A percentile compares a stretch with the other conserved stretches of the same genome.
Conservation (phyloP, 163 green algal species). For the Scenedesmus sp. region DNA sequence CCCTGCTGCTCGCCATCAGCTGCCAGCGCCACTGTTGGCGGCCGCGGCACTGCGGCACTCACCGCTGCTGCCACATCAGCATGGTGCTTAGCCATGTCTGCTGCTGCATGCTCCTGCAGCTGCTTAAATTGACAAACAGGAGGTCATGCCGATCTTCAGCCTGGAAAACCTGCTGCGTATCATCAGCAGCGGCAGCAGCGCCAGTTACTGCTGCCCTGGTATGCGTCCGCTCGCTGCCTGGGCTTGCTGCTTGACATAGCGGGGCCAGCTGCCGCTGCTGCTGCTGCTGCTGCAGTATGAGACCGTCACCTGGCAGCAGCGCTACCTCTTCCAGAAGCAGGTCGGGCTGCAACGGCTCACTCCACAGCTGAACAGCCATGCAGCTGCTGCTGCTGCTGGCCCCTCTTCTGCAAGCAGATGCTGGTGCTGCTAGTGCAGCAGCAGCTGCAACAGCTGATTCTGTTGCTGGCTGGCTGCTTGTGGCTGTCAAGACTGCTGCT, state of each 20-base stretch:
- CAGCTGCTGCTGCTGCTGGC: neutral
- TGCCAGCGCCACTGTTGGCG: neutral
- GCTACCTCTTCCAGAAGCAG: constrained; percentile 2
- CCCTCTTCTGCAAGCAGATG: too few relatives aligned
- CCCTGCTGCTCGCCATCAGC: neutral
- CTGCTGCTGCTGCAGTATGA: neutral
- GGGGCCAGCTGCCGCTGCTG: neutral
- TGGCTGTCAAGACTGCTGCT: neutral
- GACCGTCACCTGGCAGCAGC: neutral
- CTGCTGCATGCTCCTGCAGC: neutral
- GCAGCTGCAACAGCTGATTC: neutral
- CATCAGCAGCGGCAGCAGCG: neutral
- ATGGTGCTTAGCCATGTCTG: neutral
- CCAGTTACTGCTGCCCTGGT: neutral
- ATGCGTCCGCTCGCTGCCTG: neutral
- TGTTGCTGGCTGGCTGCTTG: neutral
- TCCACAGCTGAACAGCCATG: neutral
- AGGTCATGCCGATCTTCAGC: neutral
- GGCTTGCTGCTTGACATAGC: neutral
- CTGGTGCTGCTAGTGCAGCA: neutral
- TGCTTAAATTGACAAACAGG: neutral
- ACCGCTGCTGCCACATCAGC: neutral
- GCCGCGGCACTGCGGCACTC: neutral
- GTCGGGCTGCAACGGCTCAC: neutral
- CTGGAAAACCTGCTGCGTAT: neutral